Evolutionary conservation across 2,329 filamentous ascomycete genomes (phyloP), one percentile per base, ranked within the genome.

Genomic region (Fusarium pseudonygamai): DNA sequence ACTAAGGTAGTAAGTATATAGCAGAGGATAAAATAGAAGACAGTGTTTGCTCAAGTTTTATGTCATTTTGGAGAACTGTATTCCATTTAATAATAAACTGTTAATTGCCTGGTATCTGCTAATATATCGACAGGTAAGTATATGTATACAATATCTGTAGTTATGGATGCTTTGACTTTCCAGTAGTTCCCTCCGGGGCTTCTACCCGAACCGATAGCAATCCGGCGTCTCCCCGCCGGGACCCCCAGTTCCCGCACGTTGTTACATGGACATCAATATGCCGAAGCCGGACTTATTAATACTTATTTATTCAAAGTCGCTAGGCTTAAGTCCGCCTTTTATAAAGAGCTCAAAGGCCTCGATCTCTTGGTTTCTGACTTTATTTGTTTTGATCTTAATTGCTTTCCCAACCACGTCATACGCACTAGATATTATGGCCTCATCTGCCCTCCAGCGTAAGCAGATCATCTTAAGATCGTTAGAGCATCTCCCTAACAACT

Each of bases 401-500:
- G 24, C 4, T 42, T 20, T 12, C 20, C 32, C 42, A 59, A 39
- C 28, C 42, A 49, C n/a, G 28, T n/a, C n/a, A 28, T 47, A 20
- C 16, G 22, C 36, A 60, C 22, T 15, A 49, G 28, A 37, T 24
- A 60, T 22, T 22, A 77, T 77, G 75, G 74, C 74, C 39, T 65
- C 75, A 64, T 37, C 75, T 57, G 43, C 65, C 56, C 72, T 77
- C 34, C 75, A 77, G 55, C 75, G 75, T 70, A 65, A 49, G 62
- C 67, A n/a, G n/a, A 36, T 53, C 32, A 24, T 42, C 34, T 24
- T 15, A n/a, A 24, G 12, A 16, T 32, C 18, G 9, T 37, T 7
- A n/a, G n/a, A 12, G n/a, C 16, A 42, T 14, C 40, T 53, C 36
- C 46, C 47, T 50, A 40, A 34, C 42, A 50, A 37, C 34, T 50